These are phyloP conservation scores for Aspergillus sp. DNA, from an alignment of 2,329 filamentous ascomycete genomes.

Conservation along the genomic window DNA sequence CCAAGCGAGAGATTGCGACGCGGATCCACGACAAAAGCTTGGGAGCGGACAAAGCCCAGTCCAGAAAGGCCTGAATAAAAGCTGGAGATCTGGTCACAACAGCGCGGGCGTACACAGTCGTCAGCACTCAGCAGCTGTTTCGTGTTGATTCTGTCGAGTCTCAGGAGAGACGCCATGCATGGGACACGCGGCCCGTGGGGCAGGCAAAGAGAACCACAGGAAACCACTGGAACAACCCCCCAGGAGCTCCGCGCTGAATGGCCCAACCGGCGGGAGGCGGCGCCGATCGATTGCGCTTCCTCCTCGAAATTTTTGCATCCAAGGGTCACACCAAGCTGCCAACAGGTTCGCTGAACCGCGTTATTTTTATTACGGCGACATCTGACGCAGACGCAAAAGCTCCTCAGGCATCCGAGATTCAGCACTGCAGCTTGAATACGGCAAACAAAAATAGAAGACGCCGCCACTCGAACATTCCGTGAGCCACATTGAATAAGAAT, in stretches of 20 bases:
- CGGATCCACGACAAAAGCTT: background rate
- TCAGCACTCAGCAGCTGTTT: background rate
- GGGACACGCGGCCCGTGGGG: constrained; percentile 28
- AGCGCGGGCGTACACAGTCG: no score
- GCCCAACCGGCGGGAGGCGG: constrained; percentile 17
- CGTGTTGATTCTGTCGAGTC: background rate
- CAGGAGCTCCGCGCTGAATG: constrained; percentile 14
- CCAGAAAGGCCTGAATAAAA: no score
- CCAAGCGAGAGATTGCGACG: background rate
- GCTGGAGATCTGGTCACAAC: background rate
- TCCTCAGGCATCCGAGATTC: background rate
- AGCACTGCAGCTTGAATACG: background rate
- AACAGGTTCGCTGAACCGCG: background rate
- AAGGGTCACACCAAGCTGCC: constrained; percentile 5
- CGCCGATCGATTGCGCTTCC: constrained; percentile 16
- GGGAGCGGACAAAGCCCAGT: background rate
- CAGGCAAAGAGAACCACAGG: background rate
- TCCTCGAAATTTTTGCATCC: background rate
- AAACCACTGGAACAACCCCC: background rate
- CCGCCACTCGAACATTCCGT: constrained; percentile 11
- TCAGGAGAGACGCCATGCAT: constrained; percentile 13
- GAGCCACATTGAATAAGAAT: background rate
- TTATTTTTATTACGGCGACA: background rate
- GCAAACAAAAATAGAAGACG: constrained; percentile 3
- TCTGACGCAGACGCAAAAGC: background rate